These are phyloP conservation scores for Komagataella mondaviorum DNA, from an alignment of 805 yeast species.

Conservation along the genomic window DNA sequence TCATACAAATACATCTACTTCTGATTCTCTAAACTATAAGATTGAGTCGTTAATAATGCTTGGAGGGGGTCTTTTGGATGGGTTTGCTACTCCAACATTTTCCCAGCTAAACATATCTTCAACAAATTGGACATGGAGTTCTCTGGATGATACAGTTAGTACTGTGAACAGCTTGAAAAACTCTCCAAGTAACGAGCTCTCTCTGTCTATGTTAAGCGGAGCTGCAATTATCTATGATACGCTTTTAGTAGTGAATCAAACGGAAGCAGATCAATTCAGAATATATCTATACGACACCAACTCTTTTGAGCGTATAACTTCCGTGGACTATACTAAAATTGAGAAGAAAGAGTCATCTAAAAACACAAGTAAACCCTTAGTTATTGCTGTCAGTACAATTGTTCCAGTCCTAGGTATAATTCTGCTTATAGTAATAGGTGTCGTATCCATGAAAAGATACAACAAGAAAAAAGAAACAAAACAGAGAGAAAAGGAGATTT, in stretches of 20 bases:
- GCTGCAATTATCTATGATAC: slow-evolving; percentile 41
- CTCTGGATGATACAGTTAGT: slow-evolving; percentile 14
- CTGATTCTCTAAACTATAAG: slow-evolving; percentile 23
- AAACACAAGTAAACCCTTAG: slow-evolving; percentile 12
- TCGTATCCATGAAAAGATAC: slow-evolving; percentile 15
- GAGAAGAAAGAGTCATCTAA: slow-evolving; percentile 5
- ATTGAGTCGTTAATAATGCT: slow-evolving; percentile 23
- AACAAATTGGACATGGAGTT: slow-evolving; percentile 31
- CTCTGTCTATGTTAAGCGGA: slow-evolving; percentile 21
- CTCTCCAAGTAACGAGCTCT: slow-evolving; percentile 10
- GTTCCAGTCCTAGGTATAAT: slow-evolving; percentile 26
- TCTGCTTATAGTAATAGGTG: slow-evolving; percentile 16
- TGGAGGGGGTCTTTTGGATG: slow-evolving; percentile 41
- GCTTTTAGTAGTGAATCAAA: slow-evolving; percentile 25
- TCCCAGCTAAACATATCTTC: slow-evolving; percentile 22
- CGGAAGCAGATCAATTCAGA: slow-evolving; percentile 12
- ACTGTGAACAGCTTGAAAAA: slow-evolving; percentile 12
- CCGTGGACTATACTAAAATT: slow-evolving; percentile 17
- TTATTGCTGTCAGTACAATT: slow-evolving; percentile 32
- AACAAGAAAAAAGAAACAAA: slow-evolving; percentile 12
- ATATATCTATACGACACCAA: slow-evolving; percentile 28
- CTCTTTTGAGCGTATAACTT: slow-evolving; percentile 18
- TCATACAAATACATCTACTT: slow-evolving; percentile 4
- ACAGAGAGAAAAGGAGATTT: slow-evolving; percentile 15
- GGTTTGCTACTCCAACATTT: slow-evolving; percentile 26